Evolutionary conservation across 192 early-diverging fungal species (phyloP).

Genomic region (Rhizoclosmatium sp.): DNA sequence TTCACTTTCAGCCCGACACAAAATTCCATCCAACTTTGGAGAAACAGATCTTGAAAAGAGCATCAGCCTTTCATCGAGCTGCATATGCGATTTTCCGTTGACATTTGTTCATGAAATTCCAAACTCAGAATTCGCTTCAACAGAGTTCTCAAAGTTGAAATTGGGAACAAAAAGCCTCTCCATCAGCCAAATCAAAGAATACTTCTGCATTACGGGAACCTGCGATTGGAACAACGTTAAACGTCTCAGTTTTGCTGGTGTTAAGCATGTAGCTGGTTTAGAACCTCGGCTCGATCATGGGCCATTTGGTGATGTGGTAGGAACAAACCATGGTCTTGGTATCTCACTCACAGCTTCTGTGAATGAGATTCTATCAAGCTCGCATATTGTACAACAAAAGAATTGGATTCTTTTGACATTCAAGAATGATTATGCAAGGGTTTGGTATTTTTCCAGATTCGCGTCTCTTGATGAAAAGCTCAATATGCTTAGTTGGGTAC

Average conservation of each 20-base stretch:
- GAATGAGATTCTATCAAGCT: not conserved
- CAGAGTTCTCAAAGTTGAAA: constrained; percentile 29
- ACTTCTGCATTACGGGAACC: constrained; percentile 17
- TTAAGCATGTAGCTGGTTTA: not conserved
- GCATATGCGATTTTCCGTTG: constrained; percentile 19
- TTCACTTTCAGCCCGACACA: constrained; percentile 4
- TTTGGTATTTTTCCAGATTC: constrained; percentile 76
- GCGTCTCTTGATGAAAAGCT: constrained; percentile 58
- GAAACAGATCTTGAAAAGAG: not conserved
- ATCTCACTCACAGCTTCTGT: constrained; percentile 37
- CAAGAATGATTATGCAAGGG: constrained; percentile 57
- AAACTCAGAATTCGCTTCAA: not conserved
- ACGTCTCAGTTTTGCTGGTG: not conserved
- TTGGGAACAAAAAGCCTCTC: not conserved
- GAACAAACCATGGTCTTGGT: constrained; percentile 32
- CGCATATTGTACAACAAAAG: constrained; percentile 12
- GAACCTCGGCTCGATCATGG: not conserved
- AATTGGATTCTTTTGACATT: constrained; percentile 76
- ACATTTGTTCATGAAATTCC: not conserved
- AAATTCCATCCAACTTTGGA: constrained; percentile 51
- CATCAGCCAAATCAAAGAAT: constrained; percentile 15
- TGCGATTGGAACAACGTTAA: not conserved
- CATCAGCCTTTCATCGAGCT: not conserved
- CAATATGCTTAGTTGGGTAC: constrained; percentile 61
- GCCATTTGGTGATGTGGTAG: not conserved